These are phyloP conservation scores for Aciculosporium take DNA, from an alignment of 2,329 filamentous ascomycete species.

Conservation along the genomic window DNA sequence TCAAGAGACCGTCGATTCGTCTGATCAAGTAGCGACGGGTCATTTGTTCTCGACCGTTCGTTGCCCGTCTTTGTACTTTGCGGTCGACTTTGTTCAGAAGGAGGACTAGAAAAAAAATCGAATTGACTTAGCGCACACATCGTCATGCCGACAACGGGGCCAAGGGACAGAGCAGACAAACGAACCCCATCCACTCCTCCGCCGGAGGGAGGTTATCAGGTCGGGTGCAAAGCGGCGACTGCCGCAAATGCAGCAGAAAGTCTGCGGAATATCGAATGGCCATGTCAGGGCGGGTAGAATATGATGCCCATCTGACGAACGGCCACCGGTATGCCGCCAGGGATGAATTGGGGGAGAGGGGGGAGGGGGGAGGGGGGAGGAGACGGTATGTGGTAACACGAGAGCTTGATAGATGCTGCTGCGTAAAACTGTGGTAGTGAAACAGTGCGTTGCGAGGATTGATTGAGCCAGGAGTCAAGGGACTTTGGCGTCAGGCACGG, in stretches of 20 bases:
- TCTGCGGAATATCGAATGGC: slow-evolving; percentile 59
- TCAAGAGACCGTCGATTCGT: slow-evolving; percentile 38
- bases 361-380: background rate
- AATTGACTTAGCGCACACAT: background rate
- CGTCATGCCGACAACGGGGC: background rate
- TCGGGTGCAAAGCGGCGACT: slow-evolving; percentile 72
- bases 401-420: slow-evolving; percentile 1
- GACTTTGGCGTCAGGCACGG: background rate
- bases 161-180: slow-evolving; percentile 5
- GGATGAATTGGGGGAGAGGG: too few species aligned
- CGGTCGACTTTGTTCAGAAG: slow-evolving; percentile 30
- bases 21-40: slow-evolving; percentile 32
- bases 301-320: slow-evolving; percentile 24
- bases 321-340: slow-evolving; percentile 10
- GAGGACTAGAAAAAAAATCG: slow-evolving; percentile 20
- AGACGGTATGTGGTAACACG: background rate
- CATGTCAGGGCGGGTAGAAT: slow-evolving; percentile 26
- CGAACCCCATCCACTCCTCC: slow-evolving; percentile 95
- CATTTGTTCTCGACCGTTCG: slow-evolving; percentile 31
- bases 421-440: background rate
- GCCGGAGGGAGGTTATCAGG: slow-evolving; percentile 66
- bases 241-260: slow-evolving; percentile 58
- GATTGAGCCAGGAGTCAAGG: background rate
- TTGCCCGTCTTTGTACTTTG: slow-evolving; percentile 26
- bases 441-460: background rate